These are phyloP conservation scores for Yamadazyma diospyri DNA, from an alignment of 1,139 yeast species.

Conservation along the genomic window DNA sequence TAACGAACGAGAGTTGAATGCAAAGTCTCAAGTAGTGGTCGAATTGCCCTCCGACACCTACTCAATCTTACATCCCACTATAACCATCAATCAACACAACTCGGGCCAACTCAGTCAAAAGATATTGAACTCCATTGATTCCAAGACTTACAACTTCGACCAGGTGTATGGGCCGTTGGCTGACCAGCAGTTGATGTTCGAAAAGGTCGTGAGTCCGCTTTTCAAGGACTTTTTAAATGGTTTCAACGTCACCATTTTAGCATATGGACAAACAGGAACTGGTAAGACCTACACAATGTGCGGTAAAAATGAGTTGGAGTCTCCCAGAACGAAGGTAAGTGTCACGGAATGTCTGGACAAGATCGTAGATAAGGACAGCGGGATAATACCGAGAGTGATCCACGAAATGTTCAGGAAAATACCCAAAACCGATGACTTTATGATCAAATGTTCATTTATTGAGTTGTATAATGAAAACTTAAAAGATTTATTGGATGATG, in stretches of 20 bases:
- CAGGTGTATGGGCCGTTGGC: slow-evolving; percentile 72
- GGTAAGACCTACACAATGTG: slow-evolving; percentile 90
- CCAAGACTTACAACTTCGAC: slow-evolving; percentile 64
- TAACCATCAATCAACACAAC: slow-evolving; percentile 35
- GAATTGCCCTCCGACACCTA: slow-evolving; percentile 51
- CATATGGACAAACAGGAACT: slow-evolving; percentile 89
- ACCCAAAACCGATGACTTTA: slow-evolving; percentile 44
- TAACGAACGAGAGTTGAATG: slow-evolving; percentile 62
- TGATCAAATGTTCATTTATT: slow-evolving; percentile 67
- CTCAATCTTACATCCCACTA: slow-evolving; percentile 31
- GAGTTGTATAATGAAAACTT: slow-evolving; percentile 75
- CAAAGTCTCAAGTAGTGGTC: slow-evolving; percentile 73
- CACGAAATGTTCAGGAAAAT: slow-evolving; percentile 43
- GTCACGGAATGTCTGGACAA: background rate
- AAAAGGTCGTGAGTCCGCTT: slow-evolving; percentile 61
- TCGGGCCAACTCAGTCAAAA: slow-evolving; percentile 14
- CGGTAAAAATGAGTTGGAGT: slow-evolving; percentile 37
- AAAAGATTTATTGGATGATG: slow-evolving; percentile 54
- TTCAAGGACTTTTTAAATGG: slow-evolving; percentile 65
- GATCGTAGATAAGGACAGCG: slow-evolving; percentile 39
- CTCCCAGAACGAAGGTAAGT: background rate
- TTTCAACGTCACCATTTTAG: slow-evolving; percentile 74
- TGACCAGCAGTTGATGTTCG: slow-evolving; percentile 56
- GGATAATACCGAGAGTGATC: slow-evolving; percentile 66
- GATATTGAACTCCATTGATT: slow-evolving; percentile 16